Percentiles rank a stretch among this genome's conserved stretches.
Conservation (phyloP, 148 eudicot species). For the Vaccinium darrowii region DNA sequence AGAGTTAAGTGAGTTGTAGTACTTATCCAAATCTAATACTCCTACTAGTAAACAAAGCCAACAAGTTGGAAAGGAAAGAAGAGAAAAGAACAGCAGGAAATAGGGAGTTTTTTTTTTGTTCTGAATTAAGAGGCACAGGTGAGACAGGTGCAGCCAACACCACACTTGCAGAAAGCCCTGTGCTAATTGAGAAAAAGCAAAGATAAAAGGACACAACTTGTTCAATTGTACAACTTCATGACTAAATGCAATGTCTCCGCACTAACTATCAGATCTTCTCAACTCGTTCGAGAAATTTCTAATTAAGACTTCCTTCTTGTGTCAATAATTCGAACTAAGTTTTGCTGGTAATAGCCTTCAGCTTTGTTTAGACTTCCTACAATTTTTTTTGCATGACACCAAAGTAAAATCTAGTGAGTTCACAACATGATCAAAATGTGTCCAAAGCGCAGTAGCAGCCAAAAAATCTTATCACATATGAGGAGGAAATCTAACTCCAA, state of each 20-base stretch:
- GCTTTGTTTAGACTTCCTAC: constrained; percentile 6
- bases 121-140: constrained; percentile 38
- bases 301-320: not conserved
- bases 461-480: no score
- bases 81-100: no score
- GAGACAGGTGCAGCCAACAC: constrained; percentile 40
- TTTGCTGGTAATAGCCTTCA: not conserved
- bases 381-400: not conserved
- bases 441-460: no score
- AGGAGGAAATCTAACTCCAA: no score
- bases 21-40: no score
- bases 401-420: no score
- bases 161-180: constrained; percentile 54
- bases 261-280: constrained; percentile 3
- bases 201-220: constrained; percentile 7
- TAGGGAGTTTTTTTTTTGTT: no score
- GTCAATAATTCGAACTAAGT: constrained; percentile 6
- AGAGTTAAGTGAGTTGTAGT: no score
- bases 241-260: constrained; percentile 3
- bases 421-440: no score
- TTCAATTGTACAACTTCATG: constrained; percentile 47
- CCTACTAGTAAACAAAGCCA: no score
- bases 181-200: not conserved
- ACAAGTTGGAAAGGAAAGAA: no score
- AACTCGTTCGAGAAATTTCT: not conserved